Evolutionary conservation across 1,284 basidiomycete species (phyloP).

Genomic region (Moesziomyces sp.): DNA sequence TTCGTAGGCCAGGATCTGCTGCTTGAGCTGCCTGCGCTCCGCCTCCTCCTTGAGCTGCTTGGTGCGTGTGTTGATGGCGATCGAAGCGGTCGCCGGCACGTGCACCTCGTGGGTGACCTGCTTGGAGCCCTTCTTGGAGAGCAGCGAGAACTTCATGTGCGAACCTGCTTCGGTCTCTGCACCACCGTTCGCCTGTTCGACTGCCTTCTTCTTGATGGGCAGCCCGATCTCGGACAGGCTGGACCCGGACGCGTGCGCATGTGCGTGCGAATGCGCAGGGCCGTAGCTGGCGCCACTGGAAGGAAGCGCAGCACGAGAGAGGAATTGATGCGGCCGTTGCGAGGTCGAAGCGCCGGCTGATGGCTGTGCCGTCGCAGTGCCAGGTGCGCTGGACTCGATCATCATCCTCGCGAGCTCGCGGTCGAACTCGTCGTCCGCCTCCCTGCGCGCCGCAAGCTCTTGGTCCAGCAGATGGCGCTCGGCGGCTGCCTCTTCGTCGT

Average conservation of each 20-base stretch:
- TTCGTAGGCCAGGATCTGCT: constrained; percentile 70
- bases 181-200: constrained; percentile 69
- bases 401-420: constrained; percentile 93
- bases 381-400: constrained; percentile 72
- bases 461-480: constrained; percentile 64
- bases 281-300: constrained; percentile 12
- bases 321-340: constrained; percentile 17
- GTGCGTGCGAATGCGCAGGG: constrained; percentile 37
- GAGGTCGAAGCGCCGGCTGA: background rate
- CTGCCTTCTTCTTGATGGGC: constrained; percentile 69
- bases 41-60: constrained; percentile 60
- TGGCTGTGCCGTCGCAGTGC: constrained; percentile 4
- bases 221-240: constrained; percentile 72
- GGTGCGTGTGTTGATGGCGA: constrained; percentile 60
- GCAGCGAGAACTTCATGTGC: constrained; percentile 90
- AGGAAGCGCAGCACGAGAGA: constrained; percentile 18
- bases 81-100: constrained; percentile 54
- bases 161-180: constrained; percentile 11
- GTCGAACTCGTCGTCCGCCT: constrained; percentile 91
- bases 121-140: constrained; percentile 93
- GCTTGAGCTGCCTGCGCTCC: constrained; percentile 62
- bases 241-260: constrained; percentile 81
- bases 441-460: constrained; percentile 72
- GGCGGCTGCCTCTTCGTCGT: constrained; percentile 40
- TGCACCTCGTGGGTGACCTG: constrained; percentile 73